Conservation (phyloP, 2,329 filamentous ascomycete genomes). For the Clonostachys rhizophaga region DNA sequence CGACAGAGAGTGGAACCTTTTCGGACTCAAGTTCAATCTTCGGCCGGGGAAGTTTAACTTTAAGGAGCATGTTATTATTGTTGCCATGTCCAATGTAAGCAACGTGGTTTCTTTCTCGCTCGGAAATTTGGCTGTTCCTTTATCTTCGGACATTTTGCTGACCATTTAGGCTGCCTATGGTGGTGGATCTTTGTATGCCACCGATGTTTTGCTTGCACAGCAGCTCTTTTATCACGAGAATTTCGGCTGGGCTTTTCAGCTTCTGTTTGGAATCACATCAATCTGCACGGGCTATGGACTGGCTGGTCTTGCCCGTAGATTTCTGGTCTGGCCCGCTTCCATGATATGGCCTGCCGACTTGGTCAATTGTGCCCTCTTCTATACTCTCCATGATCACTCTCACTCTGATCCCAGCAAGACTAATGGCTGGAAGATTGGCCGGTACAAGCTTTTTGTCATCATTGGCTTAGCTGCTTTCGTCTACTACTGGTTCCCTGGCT, state of each 20-base stretch:
- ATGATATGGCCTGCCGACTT: conserved; percentile 56
- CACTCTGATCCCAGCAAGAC: conserved; percentile 41
- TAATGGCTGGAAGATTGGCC: conserved; percentile 59
- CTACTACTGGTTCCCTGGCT: conserved; percentile 60
- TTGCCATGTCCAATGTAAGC: conserved; percentile 60
- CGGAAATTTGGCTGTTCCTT: neutral
- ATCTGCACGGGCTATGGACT: conserved; percentile 54
- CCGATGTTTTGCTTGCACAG: conserved; percentile 42
- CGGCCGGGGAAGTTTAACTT: conserved; percentile 55
- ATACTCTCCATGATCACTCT: conserved; percentile 39
- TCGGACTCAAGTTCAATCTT: conserved; percentile 50
- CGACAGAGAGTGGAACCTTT: conserved; percentile 42
- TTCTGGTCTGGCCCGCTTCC: conserved; percentile 47
- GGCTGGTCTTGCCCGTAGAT: conserved; percentile 47
- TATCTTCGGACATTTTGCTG: conserved; percentile 2
- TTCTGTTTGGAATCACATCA: conserved; percentile 48
- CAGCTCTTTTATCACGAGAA: conserved; percentile 52
- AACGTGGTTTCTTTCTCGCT: neutral
- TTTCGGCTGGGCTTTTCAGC: conserved; percentile 48
- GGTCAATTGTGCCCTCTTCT: conserved; percentile 47
- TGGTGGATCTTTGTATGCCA: conserved; percentile 52
- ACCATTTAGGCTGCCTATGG: conserved; percentile 48
- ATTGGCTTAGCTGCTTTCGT: conserved; percentile 44
- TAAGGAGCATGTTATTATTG: conserved; percentile 58
- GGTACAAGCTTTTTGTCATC: conserved; percentile 59